phyloP scores from a whole-genome alignment of 441 rosid genomes.

The Jatropha podagrica region DNA sequence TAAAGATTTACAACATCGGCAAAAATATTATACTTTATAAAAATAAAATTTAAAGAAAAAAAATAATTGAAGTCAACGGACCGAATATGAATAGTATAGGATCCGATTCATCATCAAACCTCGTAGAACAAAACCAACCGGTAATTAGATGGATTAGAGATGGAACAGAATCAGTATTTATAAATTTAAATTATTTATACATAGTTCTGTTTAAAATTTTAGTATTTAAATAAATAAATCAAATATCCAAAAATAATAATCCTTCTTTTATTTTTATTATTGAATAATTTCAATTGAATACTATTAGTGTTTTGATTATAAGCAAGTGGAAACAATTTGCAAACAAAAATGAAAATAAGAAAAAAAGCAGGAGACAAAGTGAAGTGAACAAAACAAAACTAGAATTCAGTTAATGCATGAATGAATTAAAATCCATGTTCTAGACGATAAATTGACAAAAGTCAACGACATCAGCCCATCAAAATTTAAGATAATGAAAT shows the following conservation, averaged over 20 bases:
- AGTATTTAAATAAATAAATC: too few species aligned
- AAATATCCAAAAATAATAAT: too few species aligned
- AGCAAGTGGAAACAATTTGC: too few species aligned
- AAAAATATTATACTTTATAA: not conserved
- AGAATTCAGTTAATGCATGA: not conserved
- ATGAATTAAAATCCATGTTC: not conserved
- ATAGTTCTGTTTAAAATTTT: too few species aligned
- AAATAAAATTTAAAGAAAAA: not conserved
- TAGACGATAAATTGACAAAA: not conserved
- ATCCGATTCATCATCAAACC: not conserved
- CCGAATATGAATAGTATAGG: not conserved
- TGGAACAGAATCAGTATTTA: too few species aligned
- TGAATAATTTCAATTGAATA: too few species aligned
- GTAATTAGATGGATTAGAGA: too few species aligned
- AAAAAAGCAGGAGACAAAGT: too few species aligned
- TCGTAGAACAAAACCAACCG: not conserved
- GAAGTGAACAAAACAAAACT: not conserved
- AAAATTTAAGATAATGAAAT: not conserved
- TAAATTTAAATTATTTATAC: too few species aligned
- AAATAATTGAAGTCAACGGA: not conserved
- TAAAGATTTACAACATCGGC: not conserved
- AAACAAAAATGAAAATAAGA: too few species aligned
- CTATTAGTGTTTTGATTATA: too few species aligned
- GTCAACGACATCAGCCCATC: constrained; percentile 4
- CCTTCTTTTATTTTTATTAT: too few species aligned